Evolutionary conservation across 805 yeast genomes (phyloP), one percentile per base, ranked within the genome.

Genomic region (Wickerhamomyces hampshirensis): DNA sequence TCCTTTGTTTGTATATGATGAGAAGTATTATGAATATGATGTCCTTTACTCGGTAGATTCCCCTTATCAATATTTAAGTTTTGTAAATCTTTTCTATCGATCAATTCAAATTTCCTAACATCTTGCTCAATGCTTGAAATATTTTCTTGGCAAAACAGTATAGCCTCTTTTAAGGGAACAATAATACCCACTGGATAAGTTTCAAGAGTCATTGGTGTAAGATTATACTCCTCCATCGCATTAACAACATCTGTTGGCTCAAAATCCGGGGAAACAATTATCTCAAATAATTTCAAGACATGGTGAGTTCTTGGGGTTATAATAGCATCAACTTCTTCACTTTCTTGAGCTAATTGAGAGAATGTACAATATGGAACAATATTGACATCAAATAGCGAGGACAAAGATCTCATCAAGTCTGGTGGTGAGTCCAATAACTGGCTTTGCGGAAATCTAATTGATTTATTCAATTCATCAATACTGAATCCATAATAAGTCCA

Each of bases 121-220:
- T 61, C 21, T 36, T 52, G 34, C 59, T 68, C 75, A 70, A 74
- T 26, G 63, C 72, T 24, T 67, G 68, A 2, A 71, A 71, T 1
- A 77, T 68, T 18, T 59, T 65, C 36, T 68, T 73, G 58, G 73
- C 85, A 50, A 79, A 70, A 33, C 48, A 69, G 65, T 13, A 83
- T 58, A 1, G 78, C 71, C 40, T 78, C 87, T 43, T 74, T 75
- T 32, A 89, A 57, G 1, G 94, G 86, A 5, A 83, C 57, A 23
- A 71, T 59, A 1, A 88, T 65, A 0, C 95, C 95, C 3, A 77
- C 59, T 0, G 96, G 96, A 47, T 70, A 83, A 0, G 87, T 72
- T 28, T 83, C 84, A 5, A 87, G 56, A 32, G 71, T 77, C 4
- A 61, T 56, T 14, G 62, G 51, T 1, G 68, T 63, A 14, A 86